phyloP scores from a whole-genome alignment of 2,329 filamentous ascomycete species.

The Aspergillus transmontanensis region DNA sequence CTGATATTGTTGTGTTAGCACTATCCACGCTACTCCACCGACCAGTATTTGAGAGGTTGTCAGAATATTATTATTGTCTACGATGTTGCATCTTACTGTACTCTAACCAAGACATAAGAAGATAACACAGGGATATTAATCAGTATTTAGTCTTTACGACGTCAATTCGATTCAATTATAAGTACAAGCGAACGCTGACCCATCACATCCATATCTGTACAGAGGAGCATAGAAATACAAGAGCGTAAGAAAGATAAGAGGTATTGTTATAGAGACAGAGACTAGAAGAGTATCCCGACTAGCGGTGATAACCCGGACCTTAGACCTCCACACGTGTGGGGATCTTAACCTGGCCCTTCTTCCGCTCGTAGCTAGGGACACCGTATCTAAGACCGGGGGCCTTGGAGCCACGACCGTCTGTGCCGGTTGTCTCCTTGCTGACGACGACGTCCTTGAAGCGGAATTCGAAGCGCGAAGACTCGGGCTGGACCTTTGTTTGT shows the following conservation, averaged over 20 bases:
- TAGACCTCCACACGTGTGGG: constrained; percentile 60
- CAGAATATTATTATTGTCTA: not conserved
- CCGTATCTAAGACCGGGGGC: constrained; percentile 65
- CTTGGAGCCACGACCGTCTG: constrained; percentile 54
- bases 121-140: not conserved
- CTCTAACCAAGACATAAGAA: not conserved
- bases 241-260: not conserved
- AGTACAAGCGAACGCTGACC: constrained; percentile 3
- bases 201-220: constrained; percentile 2
- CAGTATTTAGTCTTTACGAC: not conserved
- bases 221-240: constrained; percentile 7
- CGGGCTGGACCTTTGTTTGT: constrained; percentile 46
- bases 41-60: not conserved
- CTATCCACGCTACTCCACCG: not conserved
- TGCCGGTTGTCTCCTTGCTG: constrained; percentile 57
- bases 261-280: constrained; percentile 70
- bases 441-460: constrained; percentile 58
- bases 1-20: not conserved
- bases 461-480: constrained; percentile 60
- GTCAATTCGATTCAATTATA: not conserved
- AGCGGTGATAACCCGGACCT: constrained; percentile 8
- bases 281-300: not conserved
- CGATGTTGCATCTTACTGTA: not conserved
- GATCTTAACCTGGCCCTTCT: constrained; percentile 66
- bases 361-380: constrained; percentile 63